Evolutionary conservation across 345 rosid genomes (phyloP).

Genomic region (Kandelia obovata): DNA sequence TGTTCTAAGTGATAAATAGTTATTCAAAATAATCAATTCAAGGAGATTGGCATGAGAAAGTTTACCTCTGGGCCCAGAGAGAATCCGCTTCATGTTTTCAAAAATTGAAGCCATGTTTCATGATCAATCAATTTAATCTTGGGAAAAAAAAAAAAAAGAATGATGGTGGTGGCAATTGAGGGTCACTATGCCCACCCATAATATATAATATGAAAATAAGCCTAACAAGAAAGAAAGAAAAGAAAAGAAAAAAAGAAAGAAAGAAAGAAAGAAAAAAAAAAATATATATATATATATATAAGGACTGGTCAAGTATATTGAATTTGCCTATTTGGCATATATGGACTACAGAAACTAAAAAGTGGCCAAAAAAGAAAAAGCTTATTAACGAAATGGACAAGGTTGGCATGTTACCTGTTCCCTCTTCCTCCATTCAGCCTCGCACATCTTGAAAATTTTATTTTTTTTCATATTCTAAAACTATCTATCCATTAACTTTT

Average conservation of each 20-base stretch:
- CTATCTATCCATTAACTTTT: neutral
- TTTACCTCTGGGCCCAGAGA: conserved; percentile 8
- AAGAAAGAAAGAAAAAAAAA: too few species aligned
- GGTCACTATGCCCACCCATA: too few species aligned
- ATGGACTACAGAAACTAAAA: neutral
- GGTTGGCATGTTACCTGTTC: conserved; percentile 27
- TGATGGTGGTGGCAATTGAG: too few species aligned
- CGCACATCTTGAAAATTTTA: neutral
- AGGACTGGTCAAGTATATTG: neutral
- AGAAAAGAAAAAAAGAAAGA: too few species aligned
- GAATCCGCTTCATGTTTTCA: conserved; percentile 19
- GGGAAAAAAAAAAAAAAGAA: too few species aligned
- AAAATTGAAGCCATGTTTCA: neutral
- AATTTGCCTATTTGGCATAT: too few species aligned
- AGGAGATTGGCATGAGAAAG: conserved; percentile 4
- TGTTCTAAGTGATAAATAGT: neutral
- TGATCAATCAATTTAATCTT: too few species aligned
- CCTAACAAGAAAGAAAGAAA: too few species aligned
- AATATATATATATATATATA: too few species aligned
- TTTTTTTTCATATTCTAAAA: neutral
- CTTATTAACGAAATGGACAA: too few species aligned
- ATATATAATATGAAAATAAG: too few species aligned
- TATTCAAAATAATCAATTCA: conserved; percentile 7
- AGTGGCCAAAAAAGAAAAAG: too few species aligned
- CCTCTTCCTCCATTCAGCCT: conserved; percentile 15